These are phyloP conservation scores for Chrysanthemum lavandulifolium DNA, from an alignment of 129 eudicot genomes.

Conservation along the genomic window DNA sequence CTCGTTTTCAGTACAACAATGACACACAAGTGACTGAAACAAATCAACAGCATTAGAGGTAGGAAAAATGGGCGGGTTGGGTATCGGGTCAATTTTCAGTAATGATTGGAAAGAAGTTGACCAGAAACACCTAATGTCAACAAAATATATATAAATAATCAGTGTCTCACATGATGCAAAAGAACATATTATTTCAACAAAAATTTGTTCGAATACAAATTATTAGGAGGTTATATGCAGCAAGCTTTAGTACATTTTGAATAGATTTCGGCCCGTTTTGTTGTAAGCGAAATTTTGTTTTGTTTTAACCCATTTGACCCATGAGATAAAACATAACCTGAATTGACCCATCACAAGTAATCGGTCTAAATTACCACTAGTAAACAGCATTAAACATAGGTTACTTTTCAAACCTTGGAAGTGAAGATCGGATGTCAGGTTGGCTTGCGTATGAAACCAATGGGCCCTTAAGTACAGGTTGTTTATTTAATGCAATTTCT, in stretches of 20 bases:
- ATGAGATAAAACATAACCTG: not conserved
- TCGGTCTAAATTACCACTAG: not conserved
- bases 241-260: no score
- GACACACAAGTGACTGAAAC: conserved; percentile 2
- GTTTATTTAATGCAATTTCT: conserved; percentile 76
- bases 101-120: not conserved
- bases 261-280: not conserved
- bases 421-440: conserved; percentile 68
- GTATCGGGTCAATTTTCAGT: not conserved
- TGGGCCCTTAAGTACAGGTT: conserved; percentile 70
- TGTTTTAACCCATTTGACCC: not conserved
- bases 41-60: conserved; percentile 13
- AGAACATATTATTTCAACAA: no score
- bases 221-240: no score
- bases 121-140: not conserved
- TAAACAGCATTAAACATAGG: conserved; percentile 9
- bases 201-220: no score
- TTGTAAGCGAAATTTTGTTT: not conserved
- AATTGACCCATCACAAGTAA: not conserved
- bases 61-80: not conserved
- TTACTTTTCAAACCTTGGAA: conserved; percentile 65
- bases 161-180: no score
- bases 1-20: not conserved
- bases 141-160: no score
- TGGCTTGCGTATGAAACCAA: conserved; percentile 77